Conservation (phyloP, 2,329 filamentous ascomycete genomes). For the Acrodontium crateriforme region DNA sequence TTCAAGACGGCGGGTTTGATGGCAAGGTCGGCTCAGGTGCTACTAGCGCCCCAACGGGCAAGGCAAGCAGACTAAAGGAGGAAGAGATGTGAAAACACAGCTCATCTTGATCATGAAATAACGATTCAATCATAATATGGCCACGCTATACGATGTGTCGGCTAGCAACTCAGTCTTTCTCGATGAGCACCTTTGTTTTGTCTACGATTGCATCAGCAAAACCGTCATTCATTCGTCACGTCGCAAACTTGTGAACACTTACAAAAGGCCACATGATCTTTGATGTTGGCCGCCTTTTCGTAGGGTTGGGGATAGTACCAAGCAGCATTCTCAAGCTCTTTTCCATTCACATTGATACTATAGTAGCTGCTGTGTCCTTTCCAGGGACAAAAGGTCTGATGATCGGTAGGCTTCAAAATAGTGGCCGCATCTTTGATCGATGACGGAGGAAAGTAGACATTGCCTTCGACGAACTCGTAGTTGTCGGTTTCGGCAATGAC, state of each 20-base stretch:
- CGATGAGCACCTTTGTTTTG: constrained; percentile 2
- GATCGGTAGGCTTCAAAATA: constrained; percentile 1
- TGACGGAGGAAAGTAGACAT: constrained; percentile 5
- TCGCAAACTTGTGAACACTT: neutral
- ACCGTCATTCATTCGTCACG: neutral
- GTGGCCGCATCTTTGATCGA: constrained; percentile 1
- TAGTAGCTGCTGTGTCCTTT: constrained; percentile 3
- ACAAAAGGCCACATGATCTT: constrained; percentile 4
- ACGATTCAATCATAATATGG: too few relatives aligned
- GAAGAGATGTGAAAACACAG: too few relatives aligned
- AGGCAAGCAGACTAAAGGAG: neutral
- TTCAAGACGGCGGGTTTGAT: constrained; percentile 45
- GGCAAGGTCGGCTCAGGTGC: constrained; percentile 13
- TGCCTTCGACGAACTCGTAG: constrained; percentile 6
- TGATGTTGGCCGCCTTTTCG: constrained; percentile 3
- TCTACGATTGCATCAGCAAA: neutral
- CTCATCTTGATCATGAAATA: too few relatives aligned
- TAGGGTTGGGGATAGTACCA: constrained; percentile 3
- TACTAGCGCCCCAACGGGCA: neutral
- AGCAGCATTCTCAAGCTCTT: constrained; percentile 2
- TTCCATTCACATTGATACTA: constrained; percentile 3
- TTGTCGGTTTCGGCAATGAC: constrained; percentile 2
- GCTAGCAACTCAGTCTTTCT: constrained; percentile 2
- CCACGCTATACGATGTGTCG: too few relatives aligned
- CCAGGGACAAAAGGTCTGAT: constrained; percentile 2